Percentiles rank a stretch among this genome's conserved stretches.
These are phyloP conservation scores for Pichia manshurica DNA, from an alignment of 805 yeast species.

Conservation along the genomic window DNA sequence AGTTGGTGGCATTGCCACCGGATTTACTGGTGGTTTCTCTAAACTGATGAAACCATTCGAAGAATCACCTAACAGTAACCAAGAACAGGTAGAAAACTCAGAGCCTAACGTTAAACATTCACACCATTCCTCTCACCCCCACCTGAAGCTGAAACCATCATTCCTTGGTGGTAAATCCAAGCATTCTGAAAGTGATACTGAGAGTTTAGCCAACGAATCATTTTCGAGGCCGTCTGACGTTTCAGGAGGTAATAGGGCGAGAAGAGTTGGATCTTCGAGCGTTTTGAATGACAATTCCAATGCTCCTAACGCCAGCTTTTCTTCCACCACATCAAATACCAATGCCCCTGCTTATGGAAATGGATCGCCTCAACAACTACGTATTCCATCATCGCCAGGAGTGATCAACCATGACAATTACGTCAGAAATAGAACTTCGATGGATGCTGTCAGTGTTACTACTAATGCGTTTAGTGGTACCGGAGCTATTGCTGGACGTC, in stretches of 20 bases:
- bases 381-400: slow-evolving; percentile 8
- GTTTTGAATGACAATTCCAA: slow-evolving; percentile 27
- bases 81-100: neutral
- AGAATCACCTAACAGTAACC: neutral
- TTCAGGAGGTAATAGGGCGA: slow-evolving; percentile 2
- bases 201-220: neutral
- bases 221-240: neutral
- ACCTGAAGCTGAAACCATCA: too few relatives aligned
- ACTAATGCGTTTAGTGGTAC: slow-evolving; percentile 19
- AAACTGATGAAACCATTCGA: slow-evolving; percentile 22
- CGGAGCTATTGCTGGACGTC: slow-evolving; percentile 46
- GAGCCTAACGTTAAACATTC: neutral
- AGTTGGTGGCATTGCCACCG: slow-evolving; percentile 42
- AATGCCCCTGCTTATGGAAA: neutral
- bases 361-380: neutral
- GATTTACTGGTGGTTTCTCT: slow-evolving; percentile 30
- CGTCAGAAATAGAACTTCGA: slow-evolving; percentile 10
- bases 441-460: slow-evolving; percentile 29
- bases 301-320: slow-evolving; percentile 15
- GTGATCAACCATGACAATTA: slow-evolving; percentile 4
- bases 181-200: neutral
- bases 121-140: neutral
- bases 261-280: neutral
- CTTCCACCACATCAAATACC: slow-evolving; percentile 13
- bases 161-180: neutral